Evolutionary conservation across 192 early-diverging fungal species (phyloP), one percentile per base, ranked within the genome.

Genomic region (Gryganskiella cystojenkinii): DNA sequence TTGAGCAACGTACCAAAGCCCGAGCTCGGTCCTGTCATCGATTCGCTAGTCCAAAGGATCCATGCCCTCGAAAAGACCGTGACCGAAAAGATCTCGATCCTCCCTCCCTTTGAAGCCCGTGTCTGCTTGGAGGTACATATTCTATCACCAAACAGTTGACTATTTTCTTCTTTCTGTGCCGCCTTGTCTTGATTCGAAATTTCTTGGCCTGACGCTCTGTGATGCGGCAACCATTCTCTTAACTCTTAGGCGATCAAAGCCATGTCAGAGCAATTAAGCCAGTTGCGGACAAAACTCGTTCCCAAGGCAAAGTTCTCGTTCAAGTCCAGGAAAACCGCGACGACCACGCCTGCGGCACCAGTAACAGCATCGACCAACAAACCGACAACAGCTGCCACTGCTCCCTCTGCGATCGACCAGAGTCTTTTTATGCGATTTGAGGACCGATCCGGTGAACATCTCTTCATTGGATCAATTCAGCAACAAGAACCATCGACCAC

Each of bases 221-320:
- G 27, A 19, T 25, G 13, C 2, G 27, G 31, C 22, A 22, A 30
- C 15, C 37, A 64, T 27, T 43, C 37, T n/a, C 15, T 27, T 35
- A 51, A 59, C 19, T 80, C 13, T 10, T 35, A 17, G 33, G 5
- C 33, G 33, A 17, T 56, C 31, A 56, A 30, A 17, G 34, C 19
- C 28, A 70, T 88, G 60, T 81, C 56, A 14, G 79, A 80, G 45
- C 67, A 67, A 27, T 58, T 87, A 22, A 80, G 68, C 25, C 71
- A 55, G 2, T 63, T 76, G 57, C 62, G 81, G 34, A 57, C 79
- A 6, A 70, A 81, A 49, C 61, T 88, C 20, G 71, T 81, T 4
- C 89, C 89, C 4, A 90, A 88, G 43, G 53, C 75, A 24, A 90
- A 90, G 67, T 93, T 93, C 56, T 90, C 92, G 1, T 92, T 92